Percentiles rank a stretch among this genome's conserved stretches.
Evolutionary conservation across 2,329 filamentous ascomycete genomes (phyloP).

Genomic region (Xylaria sp.): DNA sequence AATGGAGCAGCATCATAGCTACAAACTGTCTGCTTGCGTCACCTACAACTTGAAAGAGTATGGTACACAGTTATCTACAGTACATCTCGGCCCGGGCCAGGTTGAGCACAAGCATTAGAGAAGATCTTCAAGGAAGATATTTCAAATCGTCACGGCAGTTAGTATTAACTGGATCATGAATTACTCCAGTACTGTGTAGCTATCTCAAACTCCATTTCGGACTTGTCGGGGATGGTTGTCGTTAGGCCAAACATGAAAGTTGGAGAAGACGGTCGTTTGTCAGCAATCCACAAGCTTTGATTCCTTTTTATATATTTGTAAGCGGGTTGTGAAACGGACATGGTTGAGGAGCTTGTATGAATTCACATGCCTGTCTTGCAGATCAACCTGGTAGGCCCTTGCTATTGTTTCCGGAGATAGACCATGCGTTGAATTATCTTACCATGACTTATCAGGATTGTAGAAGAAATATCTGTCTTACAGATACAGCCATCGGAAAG

Average conservation of each 20-base stretch:
- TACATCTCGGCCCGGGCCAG: too few species aligned
- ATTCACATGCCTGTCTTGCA: background rate
- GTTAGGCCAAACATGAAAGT: background rate
- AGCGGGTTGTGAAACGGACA: background rate
- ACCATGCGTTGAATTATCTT: background rate
- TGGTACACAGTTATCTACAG: background rate
- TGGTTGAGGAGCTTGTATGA: background rate
- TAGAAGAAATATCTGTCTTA: background rate
- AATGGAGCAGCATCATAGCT: background rate
- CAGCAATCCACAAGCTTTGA: background rate
- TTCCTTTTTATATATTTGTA: background rate
- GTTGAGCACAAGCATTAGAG: background rate
- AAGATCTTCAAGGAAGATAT: background rate
- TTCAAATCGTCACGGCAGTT: background rate
- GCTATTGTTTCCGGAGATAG: too few species aligned
- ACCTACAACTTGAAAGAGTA: background rate
- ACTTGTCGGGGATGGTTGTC: slow-evolving; percentile 1
- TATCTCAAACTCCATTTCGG: background rate
- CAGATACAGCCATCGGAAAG: background rate
- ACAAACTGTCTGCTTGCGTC: background rate
- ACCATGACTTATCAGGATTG: background rate
- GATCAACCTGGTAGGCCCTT: background rate
- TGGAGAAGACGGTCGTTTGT: background rate
- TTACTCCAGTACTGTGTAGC: background rate
- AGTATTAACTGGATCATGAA: background rate